Base-by-base conservation (phyloP, 305 asterid genomes). In the Caryopteris hybrid region DNA sequence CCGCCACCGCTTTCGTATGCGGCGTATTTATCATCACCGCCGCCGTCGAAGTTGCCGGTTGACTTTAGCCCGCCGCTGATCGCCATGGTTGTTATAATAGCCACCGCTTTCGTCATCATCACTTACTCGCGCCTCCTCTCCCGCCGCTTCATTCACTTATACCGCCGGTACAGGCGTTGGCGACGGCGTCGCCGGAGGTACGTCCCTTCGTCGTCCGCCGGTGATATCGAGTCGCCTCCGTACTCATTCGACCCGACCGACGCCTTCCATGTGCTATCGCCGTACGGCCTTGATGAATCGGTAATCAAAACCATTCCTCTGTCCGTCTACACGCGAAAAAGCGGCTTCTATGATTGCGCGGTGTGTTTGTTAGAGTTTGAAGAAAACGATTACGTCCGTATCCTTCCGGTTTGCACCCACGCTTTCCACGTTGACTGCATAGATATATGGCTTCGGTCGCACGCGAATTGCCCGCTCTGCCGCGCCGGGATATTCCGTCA, bases 341-440 rank as follows among this genome's bases (percentile, higher is more conserved):
- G 88, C 74, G 84, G 83, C 53, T 81, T 78, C 73, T 83, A 75
- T 14, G 96, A 91, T 18, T 94, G 98, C 73, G 95, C 97, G 0
- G 97, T 94, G 43, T 94, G 99, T 57, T 78, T 94, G 54, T 38
- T 94, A 43, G 99, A 91, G 17, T 94, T 94, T 73, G 96, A 89
- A 54, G 90, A 76, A 6, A 64, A 86, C 64, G 99, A 94, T 50
- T 89, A 89, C 74, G 82, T 94, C 27, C 95, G 99, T 0, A 94
- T 92, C 0, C 88, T 94, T 20, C 99, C 99, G 23, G 84, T 80
- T 3, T 94, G 99, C 64, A 59, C 88, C 0, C 99, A 91, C 78
- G 83, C 89, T 7, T 94, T 94, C 55, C 99, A 94, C 74, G 96
- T 94, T 13, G 99, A 94, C 51, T 94, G 99, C 39, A 91, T 93